phyloP scores from a whole-genome alignment of 169 alveolate genomes.

The Eimeria tenella region DNA sequence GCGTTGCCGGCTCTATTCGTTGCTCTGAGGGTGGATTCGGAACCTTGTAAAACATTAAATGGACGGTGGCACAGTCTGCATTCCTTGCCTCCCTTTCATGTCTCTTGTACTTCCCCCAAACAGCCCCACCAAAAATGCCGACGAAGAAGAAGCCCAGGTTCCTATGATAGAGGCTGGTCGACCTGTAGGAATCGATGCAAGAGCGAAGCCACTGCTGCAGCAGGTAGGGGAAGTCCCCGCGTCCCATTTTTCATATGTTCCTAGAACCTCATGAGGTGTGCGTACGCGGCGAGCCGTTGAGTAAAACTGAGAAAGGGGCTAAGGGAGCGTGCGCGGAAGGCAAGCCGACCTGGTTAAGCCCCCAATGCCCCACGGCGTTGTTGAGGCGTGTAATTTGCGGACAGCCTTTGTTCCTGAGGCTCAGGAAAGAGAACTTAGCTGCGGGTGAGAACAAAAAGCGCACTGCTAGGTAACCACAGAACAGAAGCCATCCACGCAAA shows the following conservation, averaged over 20 bases:
- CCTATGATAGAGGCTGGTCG: conserved; percentile 60
- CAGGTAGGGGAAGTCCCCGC: conserved; percentile 32
- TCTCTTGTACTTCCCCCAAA: conserved; percentile 27
- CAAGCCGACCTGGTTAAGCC: too few species aligned
- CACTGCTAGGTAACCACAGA: too few species aligned
- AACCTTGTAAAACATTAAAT: conserved; percentile 18
- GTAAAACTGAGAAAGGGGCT: too few species aligned
- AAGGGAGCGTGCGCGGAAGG: too few species aligned
- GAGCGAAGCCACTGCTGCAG: conserved; percentile 28
- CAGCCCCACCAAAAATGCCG: conserved; percentile 49
- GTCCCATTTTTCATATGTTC: conserved; percentile 17
- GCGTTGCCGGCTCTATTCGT: neutral
- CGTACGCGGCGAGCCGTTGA: neutral
- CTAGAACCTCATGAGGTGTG: neutral
- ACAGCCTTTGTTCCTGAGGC: too few species aligned
- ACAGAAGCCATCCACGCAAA: too few species aligned
- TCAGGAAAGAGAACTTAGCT: too few species aligned
- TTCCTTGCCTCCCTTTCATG: conserved; percentile 20
- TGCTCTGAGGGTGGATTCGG: conserved; percentile 8
- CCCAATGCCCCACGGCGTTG: too few species aligned
- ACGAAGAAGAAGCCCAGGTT: conserved; percentile 43
- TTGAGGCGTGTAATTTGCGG: too few species aligned
- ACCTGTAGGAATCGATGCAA: conserved; percentile 17
- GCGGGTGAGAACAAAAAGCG: too few species aligned
- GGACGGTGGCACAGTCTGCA: conserved; percentile 53